Evolutionary conservation across 2,329 filamentous ascomycete species (phyloP).

Genomic region (Clonostachys solani): DNA sequence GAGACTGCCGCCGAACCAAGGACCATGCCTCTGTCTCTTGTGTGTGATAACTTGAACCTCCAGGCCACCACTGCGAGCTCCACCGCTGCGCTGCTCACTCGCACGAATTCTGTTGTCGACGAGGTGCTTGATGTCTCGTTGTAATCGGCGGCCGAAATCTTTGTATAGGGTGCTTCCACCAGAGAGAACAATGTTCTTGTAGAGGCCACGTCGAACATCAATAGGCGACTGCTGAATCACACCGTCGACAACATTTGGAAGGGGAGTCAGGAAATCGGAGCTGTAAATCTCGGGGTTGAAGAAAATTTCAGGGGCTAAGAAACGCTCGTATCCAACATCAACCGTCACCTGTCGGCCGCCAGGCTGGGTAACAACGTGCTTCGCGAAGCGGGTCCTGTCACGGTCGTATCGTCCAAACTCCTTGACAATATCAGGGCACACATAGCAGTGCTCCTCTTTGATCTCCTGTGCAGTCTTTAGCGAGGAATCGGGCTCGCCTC

Average conservation of each 20-base stretch:
- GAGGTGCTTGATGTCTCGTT: constrained; percentile 94
- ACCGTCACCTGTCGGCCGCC: constrained; percentile 82
- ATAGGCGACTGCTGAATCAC: constrained; percentile 98
- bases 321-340: constrained; percentile 96
- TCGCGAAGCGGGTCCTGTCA: constrained; percentile 84
- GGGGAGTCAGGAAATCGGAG: constrained; percentile 93
- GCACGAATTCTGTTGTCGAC: constrained; percentile 91
- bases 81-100: constrained; percentile 86
- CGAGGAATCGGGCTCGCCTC: constrained; percentile 93
- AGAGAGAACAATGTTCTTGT: constrained; percentile 99
- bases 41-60: constrained; percentile 97
- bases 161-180: constrained; percentile 98
- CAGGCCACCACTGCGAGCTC: constrained; percentile 87
- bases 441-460: constrained; percentile 98
- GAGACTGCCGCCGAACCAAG: constrained; percentile 97
- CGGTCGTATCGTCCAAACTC: constrained; percentile 93
- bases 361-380: constrained; percentile 82
- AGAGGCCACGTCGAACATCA: constrained; percentile 91
- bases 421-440: constrained; percentile 98
- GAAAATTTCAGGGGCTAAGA: constrained; percentile 97
- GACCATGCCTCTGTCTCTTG: constrained; percentile 94
- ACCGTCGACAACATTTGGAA: constrained; percentile 89
- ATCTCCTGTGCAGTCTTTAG: constrained; percentile 97
- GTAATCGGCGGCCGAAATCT: constrained; percentile 92
- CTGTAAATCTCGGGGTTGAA: constrained; percentile 99